Percentiles rank a stretch among this genome's conserved stretches.
These are phyloP conservation scores for Gaillardinia entomophila DNA, from an alignment of 805 yeast genomes.

Conservation along the genomic window DNA sequence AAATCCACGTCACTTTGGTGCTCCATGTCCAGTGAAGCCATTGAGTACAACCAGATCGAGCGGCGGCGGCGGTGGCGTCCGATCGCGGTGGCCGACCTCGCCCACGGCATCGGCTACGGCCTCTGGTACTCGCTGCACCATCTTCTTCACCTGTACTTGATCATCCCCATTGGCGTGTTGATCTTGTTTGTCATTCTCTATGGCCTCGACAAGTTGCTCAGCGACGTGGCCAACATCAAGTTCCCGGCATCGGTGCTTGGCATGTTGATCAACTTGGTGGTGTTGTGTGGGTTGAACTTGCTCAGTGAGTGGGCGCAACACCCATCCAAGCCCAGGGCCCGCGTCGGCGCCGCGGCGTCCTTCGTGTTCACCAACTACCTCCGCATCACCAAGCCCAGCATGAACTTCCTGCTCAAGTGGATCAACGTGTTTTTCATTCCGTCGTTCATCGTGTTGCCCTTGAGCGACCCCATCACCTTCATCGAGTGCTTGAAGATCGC, in stretches of 20 bases:
- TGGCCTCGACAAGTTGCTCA: constrained; percentile 46
- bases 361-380: constrained; percentile 26
- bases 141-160: constrained; percentile 37
- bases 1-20: too few species aligned
- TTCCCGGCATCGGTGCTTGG: constrained; percentile 71
- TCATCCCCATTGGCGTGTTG: constrained; percentile 46
- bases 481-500: constrained; percentile 69
- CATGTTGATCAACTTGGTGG: constrained; percentile 53
- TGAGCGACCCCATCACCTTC: constrained; percentile 58
- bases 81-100: too few species aligned
- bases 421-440: constrained; percentile 76
- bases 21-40: too few species aligned
- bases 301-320: constrained; percentile 8
- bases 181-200: constrained; percentile 42
- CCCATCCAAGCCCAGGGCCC: constrained; percentile 12
- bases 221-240: constrained; percentile 37
- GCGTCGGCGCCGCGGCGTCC: constrained; percentile 6
- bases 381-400: constrained; percentile 48
- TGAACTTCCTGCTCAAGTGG: constrained; percentile 69
- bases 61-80: too few species aligned
- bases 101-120: constrained; percentile 21
- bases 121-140: constrained; percentile 28
- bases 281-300: constrained; percentile 34
- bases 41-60: too few species aligned
- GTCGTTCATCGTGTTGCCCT: constrained; percentile 65